Evolutionary conservation across 2,329 filamentous ascomycete genomes (phyloP).

Genomic region (Coniochaeta pulveracea): DNA sequence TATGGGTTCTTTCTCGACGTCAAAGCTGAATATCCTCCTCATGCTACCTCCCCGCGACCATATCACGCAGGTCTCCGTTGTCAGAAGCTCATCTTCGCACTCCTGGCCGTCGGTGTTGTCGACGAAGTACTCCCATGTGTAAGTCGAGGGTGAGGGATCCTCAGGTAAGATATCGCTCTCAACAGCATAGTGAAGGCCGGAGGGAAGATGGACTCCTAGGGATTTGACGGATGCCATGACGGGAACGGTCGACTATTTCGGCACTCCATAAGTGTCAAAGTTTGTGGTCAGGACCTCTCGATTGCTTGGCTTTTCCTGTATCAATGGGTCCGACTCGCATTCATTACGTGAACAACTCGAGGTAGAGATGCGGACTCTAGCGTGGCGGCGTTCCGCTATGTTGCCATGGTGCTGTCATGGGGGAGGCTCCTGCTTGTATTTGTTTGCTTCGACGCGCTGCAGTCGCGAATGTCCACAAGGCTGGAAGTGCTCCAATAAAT

Average conservation of each 20-base stretch:
- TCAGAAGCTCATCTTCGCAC: slow-evolving; percentile 69
- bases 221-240: slow-evolving; percentile 84
- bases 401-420: no score
- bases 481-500: no score
- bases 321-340: no score
- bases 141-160: slow-evolving; percentile 54
- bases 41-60: slow-evolving; percentile 85
- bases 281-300: no score
- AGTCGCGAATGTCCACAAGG: slow-evolving; percentile 7
- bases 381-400: no score
- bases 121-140: slow-evolving; percentile 60
- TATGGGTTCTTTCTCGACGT: slow-evolving; percentile 76
- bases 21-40: slow-evolving; percentile 75
- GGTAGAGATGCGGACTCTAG: no score
- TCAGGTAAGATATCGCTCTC: slow-evolving; percentile 64
- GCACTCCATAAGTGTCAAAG: no score
- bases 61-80: slow-evolving; percentile 64
- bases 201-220: slow-evolving; percentile 80
- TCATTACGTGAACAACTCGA: no score
- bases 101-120: slow-evolving; percentile 26
- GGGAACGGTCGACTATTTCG: no score
- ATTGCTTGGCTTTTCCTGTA: no score
- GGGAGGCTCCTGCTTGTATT: no score
- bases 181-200: slow-evolving; percentile 72
- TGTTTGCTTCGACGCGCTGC: no score